Conservation (phyloP, 768 basidiomycete species). For the Lentinula raphanica region DNA sequence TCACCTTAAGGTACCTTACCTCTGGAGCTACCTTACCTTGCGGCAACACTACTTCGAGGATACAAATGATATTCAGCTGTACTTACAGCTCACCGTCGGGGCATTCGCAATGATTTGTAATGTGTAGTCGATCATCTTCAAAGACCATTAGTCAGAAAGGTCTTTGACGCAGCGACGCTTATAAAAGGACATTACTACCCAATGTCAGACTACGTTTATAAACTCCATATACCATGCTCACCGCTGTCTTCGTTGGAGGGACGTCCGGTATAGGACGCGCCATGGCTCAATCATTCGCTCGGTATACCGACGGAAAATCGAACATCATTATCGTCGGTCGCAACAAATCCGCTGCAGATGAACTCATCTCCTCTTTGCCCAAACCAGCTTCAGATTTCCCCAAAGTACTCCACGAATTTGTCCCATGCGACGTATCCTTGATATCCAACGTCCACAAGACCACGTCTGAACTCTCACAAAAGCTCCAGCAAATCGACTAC, state of each 20-base stretch:
- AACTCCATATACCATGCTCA: too few species aligned
- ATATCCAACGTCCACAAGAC: conserved; percentile 28
- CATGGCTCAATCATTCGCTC: conserved; percentile 29
- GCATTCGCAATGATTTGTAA: too few species aligned
- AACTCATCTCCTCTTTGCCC: conserved; percentile 28
- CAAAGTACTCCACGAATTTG: conserved; percentile 26
- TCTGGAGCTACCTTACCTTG: not conserved
- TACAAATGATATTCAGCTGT: too few species aligned
- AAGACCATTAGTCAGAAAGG: too few species aligned
- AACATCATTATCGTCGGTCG: conserved; percentile 36
- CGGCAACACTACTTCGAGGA: conserved; percentile 7
- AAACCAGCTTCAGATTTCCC: conserved; percentile 14
- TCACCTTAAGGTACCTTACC: not conserved
- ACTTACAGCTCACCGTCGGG: too few species aligned
- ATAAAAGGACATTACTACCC: too few species aligned
- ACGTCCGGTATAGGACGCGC: conserved; percentile 28
- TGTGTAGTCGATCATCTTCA: too few species aligned
- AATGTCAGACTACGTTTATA: too few species aligned
- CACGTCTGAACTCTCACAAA: conserved; percentile 20
- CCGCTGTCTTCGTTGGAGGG: conserved; percentile 21
- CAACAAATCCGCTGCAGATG: conserved; percentile 27
- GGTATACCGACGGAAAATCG: conserved; percentile 32
- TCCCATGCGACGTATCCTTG: conserved; percentile 30
- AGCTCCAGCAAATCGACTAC: conserved; percentile 29
- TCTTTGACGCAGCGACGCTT: too few species aligned